These are phyloP conservation scores for Blastobotrys muscicola DNA, from an alignment of 805 yeast genomes.

Conservation along the genomic window DNA sequence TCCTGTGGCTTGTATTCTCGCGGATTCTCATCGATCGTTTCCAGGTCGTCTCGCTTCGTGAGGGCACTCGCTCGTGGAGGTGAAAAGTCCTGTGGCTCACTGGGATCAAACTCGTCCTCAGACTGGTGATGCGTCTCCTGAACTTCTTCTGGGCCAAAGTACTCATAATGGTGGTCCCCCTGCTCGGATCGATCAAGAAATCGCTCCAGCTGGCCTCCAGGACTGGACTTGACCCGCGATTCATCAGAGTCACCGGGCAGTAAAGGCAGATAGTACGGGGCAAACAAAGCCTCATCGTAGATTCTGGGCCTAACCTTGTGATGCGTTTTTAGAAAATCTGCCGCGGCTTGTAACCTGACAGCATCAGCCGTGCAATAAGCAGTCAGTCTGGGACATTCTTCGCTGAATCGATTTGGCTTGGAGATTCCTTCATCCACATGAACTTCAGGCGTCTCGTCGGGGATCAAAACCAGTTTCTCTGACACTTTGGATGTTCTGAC, in stretches of 20 bases:
- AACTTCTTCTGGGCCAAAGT: conserved; percentile 65
- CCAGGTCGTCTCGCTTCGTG: too few relatives aligned
- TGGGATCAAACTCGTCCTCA: conserved; percentile 63
- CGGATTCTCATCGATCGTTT: conserved; percentile 4
- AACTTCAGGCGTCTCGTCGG: conserved; percentile 33
- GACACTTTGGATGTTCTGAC: conserved; percentile 73
- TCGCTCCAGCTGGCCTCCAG: conserved; percentile 51
- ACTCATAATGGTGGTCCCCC: conserved; percentile 86
- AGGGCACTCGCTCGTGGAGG: conserved; percentile 14
- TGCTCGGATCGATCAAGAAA: conserved; percentile 74
- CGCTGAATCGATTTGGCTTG: conserved; percentile 41
- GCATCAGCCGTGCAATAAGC: conserved; percentile 88
- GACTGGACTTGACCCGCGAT: conserved; percentile 26
- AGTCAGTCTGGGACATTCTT: conserved; percentile 72
- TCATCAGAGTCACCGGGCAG: conserved; percentile 55
- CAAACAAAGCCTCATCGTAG: conserved; percentile 89
- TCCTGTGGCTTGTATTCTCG: conserved; percentile 1
- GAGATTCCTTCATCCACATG: conserved; percentile 20
- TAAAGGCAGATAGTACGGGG: conserved; percentile 79
- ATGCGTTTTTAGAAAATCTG: conserved; percentile 51
- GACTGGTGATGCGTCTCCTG: conserved; percentile 27
- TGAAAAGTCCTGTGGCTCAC: conserved; percentile 86
- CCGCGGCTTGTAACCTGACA: conserved; percentile 53
- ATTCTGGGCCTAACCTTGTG: conserved; percentile 82
- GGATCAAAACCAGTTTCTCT: conserved; percentile 78